Evolutionary conservation across 257 asterid species (phyloP).

Genomic region (Gynochthodes officinalis): DNA sequence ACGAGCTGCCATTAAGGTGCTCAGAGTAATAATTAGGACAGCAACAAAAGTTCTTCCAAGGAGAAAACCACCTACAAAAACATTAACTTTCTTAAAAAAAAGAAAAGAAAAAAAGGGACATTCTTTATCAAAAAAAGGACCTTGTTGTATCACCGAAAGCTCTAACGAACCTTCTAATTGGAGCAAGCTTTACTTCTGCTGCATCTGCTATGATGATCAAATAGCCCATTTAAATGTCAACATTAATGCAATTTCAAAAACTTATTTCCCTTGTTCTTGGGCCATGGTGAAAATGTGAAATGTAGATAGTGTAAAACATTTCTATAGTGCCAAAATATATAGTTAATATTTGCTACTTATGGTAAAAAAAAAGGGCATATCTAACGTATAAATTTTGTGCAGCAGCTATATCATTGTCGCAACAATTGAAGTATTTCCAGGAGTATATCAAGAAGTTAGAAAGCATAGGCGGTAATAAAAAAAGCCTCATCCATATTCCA

Average conservation of each 20-base stretch:
- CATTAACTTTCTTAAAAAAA: not conserved
- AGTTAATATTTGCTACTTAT: too few species aligned
- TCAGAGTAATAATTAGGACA: slow-evolving; percentile 38
- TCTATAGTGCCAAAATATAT: too few species aligned
- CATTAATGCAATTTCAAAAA: not conserved
- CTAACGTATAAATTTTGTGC: slow-evolving; percentile 17
- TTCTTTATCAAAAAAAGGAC: not conserved
- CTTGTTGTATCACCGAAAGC: too few species aligned
- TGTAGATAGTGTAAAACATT: too few species aligned
- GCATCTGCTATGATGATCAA: slow-evolving; percentile 82
- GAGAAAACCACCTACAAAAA: slow-evolving; percentile 40
- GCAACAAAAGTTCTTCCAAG: slow-evolving; percentile 49
- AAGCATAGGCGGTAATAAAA: slow-evolving; percentile 45
- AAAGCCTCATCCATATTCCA: slow-evolving; percentile 56
- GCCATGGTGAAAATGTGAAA: too few species aligned
- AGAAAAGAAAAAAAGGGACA: slow-evolving; percentile 4
- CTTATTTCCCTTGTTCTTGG: too few species aligned
- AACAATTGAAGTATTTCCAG: slow-evolving; percentile 59
- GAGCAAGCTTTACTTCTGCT: slow-evolving; percentile 93
- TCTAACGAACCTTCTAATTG: slow-evolving; percentile 66
- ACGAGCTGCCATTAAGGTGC: slow-evolving; percentile 53
- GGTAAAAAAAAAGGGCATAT: too few species aligned
- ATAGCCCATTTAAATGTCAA: slow-evolving; percentile 64
- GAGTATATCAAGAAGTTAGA: slow-evolving; percentile 76
- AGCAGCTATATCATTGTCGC: slow-evolving; percentile 81